phyloP scores from a whole-genome alignment of 164 flowering plant species.

The Vitis riparia region DNA sequence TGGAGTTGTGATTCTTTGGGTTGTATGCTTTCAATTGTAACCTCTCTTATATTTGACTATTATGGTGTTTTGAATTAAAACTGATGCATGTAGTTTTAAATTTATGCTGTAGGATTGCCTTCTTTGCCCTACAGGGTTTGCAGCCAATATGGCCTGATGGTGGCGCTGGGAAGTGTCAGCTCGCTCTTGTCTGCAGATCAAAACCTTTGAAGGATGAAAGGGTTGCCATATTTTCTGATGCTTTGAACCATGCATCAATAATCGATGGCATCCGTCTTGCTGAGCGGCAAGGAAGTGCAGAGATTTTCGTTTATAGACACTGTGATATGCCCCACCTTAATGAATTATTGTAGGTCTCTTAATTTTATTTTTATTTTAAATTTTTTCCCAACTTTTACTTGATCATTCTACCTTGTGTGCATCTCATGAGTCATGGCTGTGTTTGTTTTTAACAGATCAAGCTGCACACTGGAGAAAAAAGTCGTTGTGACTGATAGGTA shows the following conservation, averaged over 20 bases:
- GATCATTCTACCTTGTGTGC: not conserved
- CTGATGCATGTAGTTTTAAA: constrained; percentile 26
- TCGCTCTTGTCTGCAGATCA: constrained; percentile 50
- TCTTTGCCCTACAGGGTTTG: constrained; percentile 95
- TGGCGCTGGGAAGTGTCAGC: constrained; percentile 68
- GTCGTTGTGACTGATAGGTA: constrained; percentile 92
- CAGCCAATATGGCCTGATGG: constrained; percentile 96
- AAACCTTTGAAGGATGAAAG: constrained; percentile 52
- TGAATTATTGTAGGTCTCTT: constrained; percentile 57
- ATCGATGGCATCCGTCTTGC: constrained; percentile 97
- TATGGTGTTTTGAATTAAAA: not conserved
- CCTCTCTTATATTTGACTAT: too few relatives aligned
- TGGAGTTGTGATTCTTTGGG: too few relatives aligned
- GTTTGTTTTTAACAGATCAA: constrained; percentile 51
- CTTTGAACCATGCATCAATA: constrained; percentile 92
- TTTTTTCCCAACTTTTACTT: constrained; percentile 3
- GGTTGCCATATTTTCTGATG: constrained; percentile 88
- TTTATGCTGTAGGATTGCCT: constrained; percentile 80
- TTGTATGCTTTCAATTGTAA: too few relatives aligned
- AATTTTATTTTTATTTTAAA: constrained; percentile 4
- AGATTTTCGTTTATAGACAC: constrained; percentile 72
- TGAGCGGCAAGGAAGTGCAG: constrained; percentile 55
- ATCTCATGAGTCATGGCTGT: constrained; percentile 5
- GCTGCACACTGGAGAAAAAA: constrained; percentile 68
- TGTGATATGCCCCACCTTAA: constrained; percentile 85